Evolutionary conservation across 192 early-diverging fungal species (phyloP).

Genomic region (Podila minutissima): DNA sequence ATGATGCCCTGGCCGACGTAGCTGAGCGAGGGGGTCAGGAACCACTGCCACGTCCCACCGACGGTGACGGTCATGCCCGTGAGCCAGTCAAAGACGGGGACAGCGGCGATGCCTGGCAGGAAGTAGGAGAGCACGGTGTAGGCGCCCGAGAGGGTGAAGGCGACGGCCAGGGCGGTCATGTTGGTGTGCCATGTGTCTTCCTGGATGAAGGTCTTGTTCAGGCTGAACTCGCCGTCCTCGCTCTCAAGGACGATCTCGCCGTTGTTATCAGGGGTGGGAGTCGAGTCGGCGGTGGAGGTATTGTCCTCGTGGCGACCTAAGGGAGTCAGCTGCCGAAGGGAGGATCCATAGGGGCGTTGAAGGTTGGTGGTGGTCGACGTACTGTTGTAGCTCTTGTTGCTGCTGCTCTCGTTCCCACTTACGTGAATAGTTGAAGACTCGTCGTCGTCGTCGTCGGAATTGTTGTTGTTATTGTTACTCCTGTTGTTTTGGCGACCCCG

Average conservation of each 20-base stretch:
- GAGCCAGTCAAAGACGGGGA: conserved; percentile 69
- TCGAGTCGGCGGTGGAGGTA: not conserved
- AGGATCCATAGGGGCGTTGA: not conserved
- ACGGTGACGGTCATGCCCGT: conserved; percentile 60
- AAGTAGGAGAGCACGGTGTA: conserved; percentile 76
- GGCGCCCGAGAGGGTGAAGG: conserved; percentile 69
- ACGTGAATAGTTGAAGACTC: not conserved
- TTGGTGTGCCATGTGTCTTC: conserved; percentile 73
- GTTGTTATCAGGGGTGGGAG: not conserved
- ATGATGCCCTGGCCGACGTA: conserved; percentile 85
- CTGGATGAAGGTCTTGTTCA: conserved; percentile 41
- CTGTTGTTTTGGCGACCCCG: not conserved
- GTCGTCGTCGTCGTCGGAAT: conserved; percentile 1
- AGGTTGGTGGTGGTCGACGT: conserved; percentile 10
- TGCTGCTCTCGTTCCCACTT: not conserved
- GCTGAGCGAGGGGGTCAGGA: conserved; percentile 74
- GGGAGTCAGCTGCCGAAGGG: conserved; percentile 25
- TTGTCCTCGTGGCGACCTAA: conserved; percentile 13
- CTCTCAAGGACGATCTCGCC: conserved; percentile 15
- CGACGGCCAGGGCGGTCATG: conserved; percentile 58
- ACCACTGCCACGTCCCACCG: conserved; percentile 71
- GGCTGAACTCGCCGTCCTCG: conserved; percentile 46
- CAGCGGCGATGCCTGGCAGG: conserved; percentile 59
- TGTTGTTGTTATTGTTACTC: not conserved
- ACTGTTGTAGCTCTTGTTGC: conserved; percentile 5